A percentile compares a stretch with the other conserved stretches of the same genome.
Conservation (phyloP, 73 alveolate species). For the Stentor roeselii region DNA sequence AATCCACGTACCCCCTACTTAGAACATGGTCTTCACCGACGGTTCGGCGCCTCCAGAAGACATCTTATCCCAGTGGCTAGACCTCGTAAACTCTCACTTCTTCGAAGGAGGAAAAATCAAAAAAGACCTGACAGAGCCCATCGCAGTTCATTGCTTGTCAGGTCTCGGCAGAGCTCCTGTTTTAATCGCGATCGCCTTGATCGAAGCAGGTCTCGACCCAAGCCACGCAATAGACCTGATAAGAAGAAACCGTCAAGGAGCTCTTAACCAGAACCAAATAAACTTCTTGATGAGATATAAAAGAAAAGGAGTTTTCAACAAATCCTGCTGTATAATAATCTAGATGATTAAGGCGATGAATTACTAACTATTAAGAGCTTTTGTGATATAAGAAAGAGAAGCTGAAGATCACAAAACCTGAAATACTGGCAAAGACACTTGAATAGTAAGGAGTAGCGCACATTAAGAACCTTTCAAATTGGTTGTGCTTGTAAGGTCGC, state of each 20-base stretch:
- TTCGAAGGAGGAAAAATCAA: slow-evolving; percentile 16
- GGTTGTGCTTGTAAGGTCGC: slow-evolving; percentile 74
- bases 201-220: slow-evolving; percentile 50
- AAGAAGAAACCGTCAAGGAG: slow-evolving; percentile 52
- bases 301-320: neutral
- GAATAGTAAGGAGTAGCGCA: slow-evolving; percentile 77
- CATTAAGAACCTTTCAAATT: slow-evolving; percentile 60
- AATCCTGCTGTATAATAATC: slow-evolving; percentile 20
- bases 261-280: slow-evolving; percentile 41
- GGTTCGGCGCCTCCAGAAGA: slow-evolving; percentile 54
- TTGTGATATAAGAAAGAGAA: slow-evolving; percentile 17
- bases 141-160: slow-evolving; percentile 62
- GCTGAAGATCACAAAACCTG: slow-evolving; percentile 6
- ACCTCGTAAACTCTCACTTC: slow-evolving; percentile 33
- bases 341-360: neutral
- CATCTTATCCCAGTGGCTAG: slow-evolving; percentile 34
- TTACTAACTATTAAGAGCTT: neutral
- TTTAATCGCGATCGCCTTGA: slow-evolving; percentile 54
- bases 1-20: neutral
- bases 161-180: slow-evolving; percentile 68
- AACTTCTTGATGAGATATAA: slow-evolving; percentile 40
- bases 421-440: neutral
- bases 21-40: slow-evolving; percentile 49
- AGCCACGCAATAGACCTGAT: slow-evolving; percentile 44
- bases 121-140: neutral